phyloP scores from a whole-genome alignment of 2,329 filamentous ascomycete species.

The Epichloe gansuensis region DNA sequence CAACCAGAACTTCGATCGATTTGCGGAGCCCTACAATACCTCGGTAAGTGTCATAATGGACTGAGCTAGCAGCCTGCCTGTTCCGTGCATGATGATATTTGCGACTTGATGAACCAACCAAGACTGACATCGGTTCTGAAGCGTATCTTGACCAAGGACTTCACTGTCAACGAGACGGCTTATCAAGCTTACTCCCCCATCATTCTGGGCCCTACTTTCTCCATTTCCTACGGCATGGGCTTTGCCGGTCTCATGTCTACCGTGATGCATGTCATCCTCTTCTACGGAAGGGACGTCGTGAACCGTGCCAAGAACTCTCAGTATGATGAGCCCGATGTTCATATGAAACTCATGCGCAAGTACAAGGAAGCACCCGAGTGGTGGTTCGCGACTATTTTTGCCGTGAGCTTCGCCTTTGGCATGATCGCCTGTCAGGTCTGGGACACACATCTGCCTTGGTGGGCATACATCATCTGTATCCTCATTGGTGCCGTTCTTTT shows the following conservation, averaged over 20 bases:
- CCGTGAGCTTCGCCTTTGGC: constrained; percentile 36
- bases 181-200: constrained; percentile 48
- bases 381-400: constrained; percentile 40
- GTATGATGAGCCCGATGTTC: constrained; percentile 35
- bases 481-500: constrained; percentile 27
- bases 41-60: neutral
- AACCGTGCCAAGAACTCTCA: constrained; percentile 18
- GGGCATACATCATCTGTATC: constrained; percentile 28
- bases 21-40: constrained; percentile 41
- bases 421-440: constrained; percentile 24
- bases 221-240: constrained; percentile 41
- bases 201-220: constrained; percentile 41
- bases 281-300: constrained; percentile 37
- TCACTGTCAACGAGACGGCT: constrained; percentile 39
- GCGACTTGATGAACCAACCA: neutral
- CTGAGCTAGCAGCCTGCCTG: neutral
- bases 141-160: constrained; percentile 38
- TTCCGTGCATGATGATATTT: neutral
- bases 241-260: constrained; percentile 44
- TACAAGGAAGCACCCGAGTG: constrained; percentile 42
- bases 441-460: constrained; percentile 30
- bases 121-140: constrained; percentile 9
- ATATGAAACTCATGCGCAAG: constrained; percentile 41
- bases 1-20: constrained; percentile 46
- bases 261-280: constrained; percentile 37